Conservation (phyloP, 2,329 filamentous ascomycete genomes). For the Huntiella decipiens region DNA sequence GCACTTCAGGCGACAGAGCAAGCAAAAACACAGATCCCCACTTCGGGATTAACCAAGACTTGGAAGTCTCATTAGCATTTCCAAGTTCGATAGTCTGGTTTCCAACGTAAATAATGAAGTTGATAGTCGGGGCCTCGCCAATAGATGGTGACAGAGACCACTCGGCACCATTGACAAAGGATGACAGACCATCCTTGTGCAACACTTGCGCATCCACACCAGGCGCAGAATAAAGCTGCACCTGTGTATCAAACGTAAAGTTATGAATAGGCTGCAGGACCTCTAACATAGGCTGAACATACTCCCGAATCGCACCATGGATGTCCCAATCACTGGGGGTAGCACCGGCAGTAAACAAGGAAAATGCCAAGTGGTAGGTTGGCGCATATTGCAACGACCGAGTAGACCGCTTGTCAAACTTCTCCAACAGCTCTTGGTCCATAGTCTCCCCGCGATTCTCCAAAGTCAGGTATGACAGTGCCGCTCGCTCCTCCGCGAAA, state of each 20-base stretch:
- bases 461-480: slow-evolving; percentile 52
- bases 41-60: slow-evolving; percentile 81
- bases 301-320: slow-evolving; percentile 58
- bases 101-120: slow-evolving; percentile 84
- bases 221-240: slow-evolving; percentile 74
- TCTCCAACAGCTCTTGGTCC: slow-evolving; percentile 32
- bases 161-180: slow-evolving; percentile 93
- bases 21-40: slow-evolving; percentile 64
- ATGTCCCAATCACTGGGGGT: slow-evolving; percentile 81
- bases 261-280: slow-evolving; percentile 72
- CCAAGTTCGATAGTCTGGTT: slow-evolving; percentile 47
- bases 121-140: slow-evolving; percentile 79
- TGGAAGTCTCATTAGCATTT: slow-evolving; percentile 24
- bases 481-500: slow-evolving; percentile 76
- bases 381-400: slow-evolving; percentile 79
- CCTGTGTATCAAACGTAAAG: slow-evolving; percentile 89
- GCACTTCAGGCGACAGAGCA: slow-evolving; percentile 20
- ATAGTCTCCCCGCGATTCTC: slow-evolving; percentile 27
- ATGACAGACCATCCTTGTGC: slow-evolving; percentile 70
- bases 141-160: slow-evolving; percentile 94
- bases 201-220: slow-evolving; percentile 46
- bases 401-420: slow-evolving; percentile 52
- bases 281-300: slow-evolving; percentile 64
- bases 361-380: slow-evolving; percentile 91
- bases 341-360: slow-evolving; percentile 67